Percentiles rank a stretch among this genome's conserved stretches.
phyloP scores from a whole-genome alignment of 805 yeast species.

The Ogataea minuta region DNA sequence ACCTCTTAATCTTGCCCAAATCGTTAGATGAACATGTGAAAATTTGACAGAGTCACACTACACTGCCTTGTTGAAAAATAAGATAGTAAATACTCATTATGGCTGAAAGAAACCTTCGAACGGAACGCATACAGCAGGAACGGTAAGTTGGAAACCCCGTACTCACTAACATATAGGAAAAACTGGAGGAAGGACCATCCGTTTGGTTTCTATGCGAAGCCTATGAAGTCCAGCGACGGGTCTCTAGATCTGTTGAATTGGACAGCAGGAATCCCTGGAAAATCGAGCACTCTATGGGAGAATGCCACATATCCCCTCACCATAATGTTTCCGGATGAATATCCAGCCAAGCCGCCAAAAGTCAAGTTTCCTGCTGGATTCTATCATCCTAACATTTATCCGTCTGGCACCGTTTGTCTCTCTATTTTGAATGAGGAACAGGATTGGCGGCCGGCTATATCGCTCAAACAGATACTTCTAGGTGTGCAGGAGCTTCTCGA shows the following conservation, averaged over 20 bases:
- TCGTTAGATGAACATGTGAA: constrained; percentile 2
- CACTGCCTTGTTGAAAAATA: constrained; percentile 5
- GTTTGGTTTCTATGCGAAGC: constrained; percentile 94
- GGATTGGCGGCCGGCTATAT: constrained; percentile 98
- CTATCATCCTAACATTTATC: constrained; percentile 97
- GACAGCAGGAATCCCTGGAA: constrained; percentile 97
- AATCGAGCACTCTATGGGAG: constrained; percentile 80
- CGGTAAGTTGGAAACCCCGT: constrained; percentile 38
- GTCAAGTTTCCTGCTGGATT: constrained; percentile 86
- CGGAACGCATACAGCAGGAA: constrained; percentile 88
- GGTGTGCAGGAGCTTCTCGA: constrained; percentile 92
- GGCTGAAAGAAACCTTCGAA: constrained; percentile 46
- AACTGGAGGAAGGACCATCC: constrained; percentile 99
- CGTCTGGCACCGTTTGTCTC: constrained; percentile 94
- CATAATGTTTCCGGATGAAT: constrained; percentile 81
- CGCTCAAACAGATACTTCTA: constrained; percentile 80
- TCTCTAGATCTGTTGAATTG: constrained; percentile 79
- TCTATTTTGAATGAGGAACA: constrained; percentile 91
- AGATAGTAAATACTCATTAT: constrained; percentile 6
- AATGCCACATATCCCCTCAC: constrained; percentile 87
- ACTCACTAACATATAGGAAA: constrained; percentile 48
- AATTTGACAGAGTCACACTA: constrained; percentile 9
- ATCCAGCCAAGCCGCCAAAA: constrained; percentile 96
- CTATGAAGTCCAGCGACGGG: constrained; percentile 77
- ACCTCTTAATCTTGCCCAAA: constrained; percentile 17